Base-by-base conservation (phyloP, 768 basidiomycete species). In the Boletus subcaerulescens region DNA sequence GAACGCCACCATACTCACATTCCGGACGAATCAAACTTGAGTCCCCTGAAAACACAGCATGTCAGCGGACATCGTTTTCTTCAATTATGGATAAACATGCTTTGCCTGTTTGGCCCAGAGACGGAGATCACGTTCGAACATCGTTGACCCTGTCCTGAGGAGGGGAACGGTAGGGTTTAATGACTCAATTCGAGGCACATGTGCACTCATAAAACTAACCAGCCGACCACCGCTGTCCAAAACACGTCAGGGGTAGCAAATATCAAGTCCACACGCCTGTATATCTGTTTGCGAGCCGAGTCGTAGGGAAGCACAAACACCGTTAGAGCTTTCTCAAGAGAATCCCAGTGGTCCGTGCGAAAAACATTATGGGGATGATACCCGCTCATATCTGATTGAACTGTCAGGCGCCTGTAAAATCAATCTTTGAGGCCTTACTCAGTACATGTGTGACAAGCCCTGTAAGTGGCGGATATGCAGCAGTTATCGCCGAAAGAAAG, bases 221-320 rank as follows among this genome's bases (percentile, higher is more conserved):
- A 98, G 49, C 95, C 94, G 26, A 93, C 78, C 1, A 97, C 83
- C 0, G 92, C 91, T 1, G 89, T 88, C 85, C 91, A 93, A 63
- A 95, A 96, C 0, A 86, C 76, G 56, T 85, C 82, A 9, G 85
- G 85, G 2, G 82, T 76, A 4, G 88, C 84, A 68, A 90, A 89
- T 58, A 96, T 93, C 45, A 96, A 71, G 66, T 98, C 95, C 18
- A 97, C 75, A 12, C 93, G 80, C 31, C 91, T 78, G 64, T 89
- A 79, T 10, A 80, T 60, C 4, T 73, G 78, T 45, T 69, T 73
- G 42, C 63, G 59, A 38, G 60, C 58, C 29, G 64, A 60, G 24
- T 73, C 60, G 1, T 60, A 46, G 5, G 90, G 90, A 0, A 91
- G 77, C 29, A 74, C 72, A 69, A 95, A 89, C 17, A 95, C 86